Base-by-base conservation (phyloP, 2,329 filamentous ascomycete species). In the Colletotrichum orbiculare region DNA sequence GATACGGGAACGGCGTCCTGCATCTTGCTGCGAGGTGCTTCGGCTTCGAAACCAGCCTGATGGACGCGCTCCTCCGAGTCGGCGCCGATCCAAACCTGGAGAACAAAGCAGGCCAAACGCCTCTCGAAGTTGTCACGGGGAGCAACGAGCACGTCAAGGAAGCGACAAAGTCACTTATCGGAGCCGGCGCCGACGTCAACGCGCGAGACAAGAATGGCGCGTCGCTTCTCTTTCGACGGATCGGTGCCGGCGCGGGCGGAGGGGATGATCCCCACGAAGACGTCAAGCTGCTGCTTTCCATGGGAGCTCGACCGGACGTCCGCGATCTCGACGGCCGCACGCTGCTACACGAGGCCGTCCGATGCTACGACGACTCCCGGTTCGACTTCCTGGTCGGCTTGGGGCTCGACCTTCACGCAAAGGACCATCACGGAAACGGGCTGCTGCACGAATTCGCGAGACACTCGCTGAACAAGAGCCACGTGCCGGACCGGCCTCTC, bases 71-170 rank as follows among this genome's bases (percentile, higher is more conserved):
- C 0, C 35, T 73, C 5, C 42, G 56, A 4, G 46, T 13, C 11
- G 72, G 73, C 2, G 68, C 70, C 4, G 69, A 74, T 45, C 67
- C 67, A 0, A 73, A 72, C 13, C 25, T 66, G 13, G 59, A 17
- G 8, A 71, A 73, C 17, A 41, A 57, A 8, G 49, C 63, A 1
- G 69, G 69, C 1, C 15, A 58, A 10, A 68, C 69, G 10, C 69
- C 71, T 2, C 33, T 73, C 7, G 55, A 67, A 10, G 38, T 41
- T 2, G 34, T 67, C 25, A 11, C 12, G 1, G 6, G 37, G 1
- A 2, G 0, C 12, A 8, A 5, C 6, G 6, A 5, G 5, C 13
- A 1, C 1, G 8, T 4, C 17, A 17, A 17, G 17, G 17, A 17
- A 17, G 17, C 17, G 17, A 3, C 17, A 17, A 17, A 3, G 17